Conservation (phyloP, 495 filamentous ascomycete species). For the Neurospora sublineolata region DNA sequence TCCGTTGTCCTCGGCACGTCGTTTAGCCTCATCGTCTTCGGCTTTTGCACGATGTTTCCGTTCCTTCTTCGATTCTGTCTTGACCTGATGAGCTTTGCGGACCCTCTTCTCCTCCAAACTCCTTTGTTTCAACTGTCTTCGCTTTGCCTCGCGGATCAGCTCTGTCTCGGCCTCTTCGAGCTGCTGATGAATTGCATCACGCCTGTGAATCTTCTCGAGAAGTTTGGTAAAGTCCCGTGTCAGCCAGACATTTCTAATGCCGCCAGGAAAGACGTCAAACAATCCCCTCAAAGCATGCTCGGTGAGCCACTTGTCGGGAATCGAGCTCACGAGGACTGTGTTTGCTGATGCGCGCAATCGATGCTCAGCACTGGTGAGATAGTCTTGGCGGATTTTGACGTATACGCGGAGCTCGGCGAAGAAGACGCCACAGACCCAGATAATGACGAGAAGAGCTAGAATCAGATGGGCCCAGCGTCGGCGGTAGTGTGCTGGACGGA, state of each 20-base stretch:
- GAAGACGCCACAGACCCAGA: conserved; percentile 81
- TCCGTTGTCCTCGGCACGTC: conserved; percentile 47
- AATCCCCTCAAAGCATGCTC: conserved; percentile 66
- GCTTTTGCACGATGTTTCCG: conserved; percentile 30
- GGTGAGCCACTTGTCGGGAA: conserved; percentile 80
- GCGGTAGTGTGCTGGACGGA: conserved; percentile 52
- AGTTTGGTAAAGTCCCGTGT: conserved; percentile 86
- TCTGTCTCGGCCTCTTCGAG: conserved; percentile 80
- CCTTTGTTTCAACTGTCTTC: conserved; percentile 56
- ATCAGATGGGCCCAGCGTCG: conserved; percentile 86
- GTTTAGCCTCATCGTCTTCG: conserved; percentile 46
- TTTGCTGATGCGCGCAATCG: conserved; percentile 91
- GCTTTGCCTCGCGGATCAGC: conserved; percentile 67
- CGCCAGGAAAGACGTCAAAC: conserved; percentile 96
- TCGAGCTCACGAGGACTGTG: conserved; percentile 82
- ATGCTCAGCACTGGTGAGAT: conserved; percentile 91
- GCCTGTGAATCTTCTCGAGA: conserved; percentile 69
- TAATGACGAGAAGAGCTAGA: conserved; percentile 66
- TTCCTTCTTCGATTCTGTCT: conserved; percentile 40
- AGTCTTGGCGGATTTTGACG: conserved; percentile 86
- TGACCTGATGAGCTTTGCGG: conserved; percentile 36
- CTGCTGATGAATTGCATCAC: conserved; percentile 56
- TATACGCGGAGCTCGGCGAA: conserved; percentile 83
- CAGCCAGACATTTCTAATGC: conserved; percentile 92
- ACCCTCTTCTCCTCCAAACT: conserved; percentile 52